Evolutionary conservation across 1,284 basidiomycete genomes (phyloP), one percentile per base, ranked within the genome.

Genomic region (Cryptococcus maquisensis): DNA sequence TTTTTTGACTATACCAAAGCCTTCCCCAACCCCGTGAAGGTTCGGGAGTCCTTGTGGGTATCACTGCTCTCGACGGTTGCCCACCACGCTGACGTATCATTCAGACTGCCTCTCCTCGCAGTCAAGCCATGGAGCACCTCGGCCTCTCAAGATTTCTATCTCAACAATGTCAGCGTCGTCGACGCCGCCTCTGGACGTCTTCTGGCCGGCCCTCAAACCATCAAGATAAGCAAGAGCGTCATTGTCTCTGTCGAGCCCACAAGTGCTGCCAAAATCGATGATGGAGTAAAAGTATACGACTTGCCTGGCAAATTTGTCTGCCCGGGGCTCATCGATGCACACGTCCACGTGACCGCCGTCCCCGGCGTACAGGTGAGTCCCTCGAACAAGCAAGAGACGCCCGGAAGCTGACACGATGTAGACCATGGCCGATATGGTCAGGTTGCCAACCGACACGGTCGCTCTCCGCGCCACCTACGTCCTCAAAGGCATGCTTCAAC

Each of bases 311-410:
- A 70, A 21, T 80, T 67, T 55, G 49, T 81, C 6, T 80, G 76
- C 57, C 79, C 79, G 0, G 67, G 67, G 5, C 56, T 68, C 1
- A 59, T 68, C 39, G 67, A 68, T 47, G 77, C 76, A 40, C 79
- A 81, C 67, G 79, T 79, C 1, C 80, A 81, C 64, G 72, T 80
- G 47, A 78, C 77, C 1, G 78, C 78, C 0, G 71, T 75, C 5
- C 79, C 79, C 1, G 69, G 67, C 5, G 42, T 72, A 12, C 71
- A 55, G 9, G 57, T 59, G 37, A 52, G 57, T 49, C 12, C 21
- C 10, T 2, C 10, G 28, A 10, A 32, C 5, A 10, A 32, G 7
- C 1, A 32, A 32, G 28, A 32, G 28, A 32, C 2, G 6, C 49
- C 49, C 36, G 42, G n/a, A 12, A 57, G 47, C 51, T 51, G 9